Conservation (phyloP, 345 rosid genomes). For the Dimocarpus longan region DNA sequence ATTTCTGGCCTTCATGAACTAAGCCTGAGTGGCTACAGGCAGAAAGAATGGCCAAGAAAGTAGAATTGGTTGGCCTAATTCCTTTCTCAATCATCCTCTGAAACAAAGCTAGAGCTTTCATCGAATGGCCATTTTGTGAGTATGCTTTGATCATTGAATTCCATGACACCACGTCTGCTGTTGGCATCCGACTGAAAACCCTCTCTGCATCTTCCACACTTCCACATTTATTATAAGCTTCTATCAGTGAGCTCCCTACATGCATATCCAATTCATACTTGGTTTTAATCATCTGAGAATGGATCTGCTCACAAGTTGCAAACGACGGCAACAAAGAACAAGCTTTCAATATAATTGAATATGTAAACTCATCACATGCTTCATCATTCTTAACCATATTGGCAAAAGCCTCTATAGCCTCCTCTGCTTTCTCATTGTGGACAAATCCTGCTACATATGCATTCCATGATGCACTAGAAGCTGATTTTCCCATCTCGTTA, state of each 20-base stretch:
- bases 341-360: constrained; percentile 32
- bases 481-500: constrained; percentile 20
- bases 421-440: constrained; percentile 22
- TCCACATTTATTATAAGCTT: constrained; percentile 34
- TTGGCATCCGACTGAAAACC: constrained; percentile 21
- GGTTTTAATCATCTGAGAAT: constrained; percentile 18
- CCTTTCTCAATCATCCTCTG: constrained; percentile 27
- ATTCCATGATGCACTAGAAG: constrained; percentile 24
- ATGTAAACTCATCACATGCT: constrained; percentile 34
- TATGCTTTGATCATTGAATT: constrained; percentile 35
- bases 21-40: constrained; percentile 37
- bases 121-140: constrained; percentile 30
- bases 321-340: constrained; percentile 34
- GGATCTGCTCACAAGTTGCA: constrained; percentile 30
- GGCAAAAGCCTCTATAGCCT: constrained; percentile 23
- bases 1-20: constrained; percentile 28
- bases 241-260: constrained; percentile 33
- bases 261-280: constrained; percentile 23
- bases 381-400: constrained; percentile 24
- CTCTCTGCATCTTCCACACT: constrained; percentile 30
- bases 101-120: constrained; percentile 24
- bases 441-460: constrained; percentile 27
- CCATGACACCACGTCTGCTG: constrained; percentile 34
- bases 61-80: constrained; percentile 28
- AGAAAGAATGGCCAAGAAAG: constrained; percentile 32